Conservation (phyloP, 306 rosid genomes). For the Oemleria cerasiformis region DNA sequence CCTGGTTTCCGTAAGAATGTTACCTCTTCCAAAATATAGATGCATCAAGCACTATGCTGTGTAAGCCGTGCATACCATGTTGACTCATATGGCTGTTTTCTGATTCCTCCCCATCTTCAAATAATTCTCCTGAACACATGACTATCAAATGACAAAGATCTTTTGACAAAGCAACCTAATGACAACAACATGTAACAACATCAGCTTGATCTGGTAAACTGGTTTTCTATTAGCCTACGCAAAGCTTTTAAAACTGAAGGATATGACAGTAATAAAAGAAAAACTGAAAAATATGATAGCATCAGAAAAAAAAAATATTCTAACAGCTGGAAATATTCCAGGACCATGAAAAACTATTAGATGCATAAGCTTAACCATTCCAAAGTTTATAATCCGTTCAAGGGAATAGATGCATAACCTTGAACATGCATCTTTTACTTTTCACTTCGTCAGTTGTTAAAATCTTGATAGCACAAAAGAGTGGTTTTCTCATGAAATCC, state of each 20-base stretch:
- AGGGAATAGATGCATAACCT: no score
- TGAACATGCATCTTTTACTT: no score
- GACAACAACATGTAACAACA: constrained; percentile 31
- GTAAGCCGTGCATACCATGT: constrained; percentile 62
- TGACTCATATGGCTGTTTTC: constrained; percentile 32
- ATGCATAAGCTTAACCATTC: no score
- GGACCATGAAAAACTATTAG: background rate
- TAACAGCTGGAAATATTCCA: background rate
- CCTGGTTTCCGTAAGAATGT: constrained; percentile 32
- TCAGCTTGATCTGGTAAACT: constrained; percentile 32
- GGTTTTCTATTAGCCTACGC: constrained; percentile 1
- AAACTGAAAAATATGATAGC: background rate
- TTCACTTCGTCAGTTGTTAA: no score
- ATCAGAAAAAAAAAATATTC: background rate
- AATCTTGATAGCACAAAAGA: no score
- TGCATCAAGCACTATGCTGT: constrained; percentile 76
- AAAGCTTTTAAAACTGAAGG: background rate
- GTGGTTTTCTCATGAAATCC: no score
- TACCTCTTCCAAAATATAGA: constrained; percentile 91
- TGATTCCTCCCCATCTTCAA: constrained; percentile 39
- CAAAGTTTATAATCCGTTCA: no score
- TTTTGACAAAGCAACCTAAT: constrained; percentile 83
- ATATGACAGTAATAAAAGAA: background rate
- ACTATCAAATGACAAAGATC: constrained; percentile 91
- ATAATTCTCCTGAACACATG: constrained; percentile 78